Base-by-base conservation (phyloP, 2,329 filamentous ascomycete species). In the Aureobasidium musti region DNA sequence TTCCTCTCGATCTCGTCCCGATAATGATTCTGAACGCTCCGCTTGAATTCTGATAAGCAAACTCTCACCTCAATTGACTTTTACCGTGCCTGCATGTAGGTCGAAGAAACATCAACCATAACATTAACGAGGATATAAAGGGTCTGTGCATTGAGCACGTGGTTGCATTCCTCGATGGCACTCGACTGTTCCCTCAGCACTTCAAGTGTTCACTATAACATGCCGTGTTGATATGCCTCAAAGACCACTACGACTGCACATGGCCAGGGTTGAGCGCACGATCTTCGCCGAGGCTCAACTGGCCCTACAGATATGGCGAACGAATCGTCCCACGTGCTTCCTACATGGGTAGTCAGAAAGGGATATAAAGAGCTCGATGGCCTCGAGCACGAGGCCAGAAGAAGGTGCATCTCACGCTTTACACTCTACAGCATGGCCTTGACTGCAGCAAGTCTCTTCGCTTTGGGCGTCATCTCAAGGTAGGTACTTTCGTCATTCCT, bases 121-220 rank as follows among this genome's bases (percentile, higher is more conserved):
- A 41, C 23, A 30, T 7, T 39, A 14, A 39, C 35, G 30, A 50
- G 17, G n/a, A 39, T 19, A 23, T 1, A 26, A 7, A 14, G 10
- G 59, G 59, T 63, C 59, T 63, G 59, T 63, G 59, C 59, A 23
- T 47, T 17, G 19, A n/a, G 41, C 59, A 63, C 59, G 59, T 63
- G 59, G 23, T 39, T 19, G 30, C 6, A 50, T 63, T 11, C 30
- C 45, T 23, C 39, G 45, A 50, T n/a, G 30, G 30, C 33, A 50
- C 59, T 63, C 41, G 59, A 28, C 39, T 39, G 21, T 17, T 49
- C 41, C 13, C 19, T 26, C 28, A 26, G 28, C 14, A 37, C 3
- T 26, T 13, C 45, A n/a, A 30, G 23, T 10, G 14, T 11, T 8
- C n/a, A 50, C 30, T 23, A 23, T 39, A 14, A 63, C 37, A 28